Conservation (phyloP, 805 yeast genomes). For the Wickerhamomyces silvicola region DNA sequence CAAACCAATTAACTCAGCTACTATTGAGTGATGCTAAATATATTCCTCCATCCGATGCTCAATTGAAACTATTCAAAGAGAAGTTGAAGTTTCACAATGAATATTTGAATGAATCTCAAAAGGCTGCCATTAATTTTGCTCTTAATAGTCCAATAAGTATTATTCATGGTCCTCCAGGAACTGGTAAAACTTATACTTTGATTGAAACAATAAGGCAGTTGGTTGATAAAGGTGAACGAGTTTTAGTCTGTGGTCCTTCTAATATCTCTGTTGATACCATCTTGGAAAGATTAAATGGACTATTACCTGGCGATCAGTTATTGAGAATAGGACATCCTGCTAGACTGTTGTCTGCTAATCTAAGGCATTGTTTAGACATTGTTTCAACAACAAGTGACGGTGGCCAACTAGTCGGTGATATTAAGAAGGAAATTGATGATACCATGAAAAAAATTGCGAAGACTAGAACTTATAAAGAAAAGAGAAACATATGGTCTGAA, state of each 20-base stretch:
- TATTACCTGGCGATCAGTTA: conserved; percentile 41
- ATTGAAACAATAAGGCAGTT: conserved; percentile 78
- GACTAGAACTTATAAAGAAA: conserved; percentile 55
- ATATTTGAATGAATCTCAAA: conserved; percentile 52
- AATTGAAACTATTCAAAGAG: conserved; percentile 4
- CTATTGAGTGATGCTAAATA: conserved; percentile 40
- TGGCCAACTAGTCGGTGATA: conserved; percentile 58
- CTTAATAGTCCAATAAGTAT: conserved; percentile 51
- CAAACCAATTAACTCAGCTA: conserved; percentile 36
- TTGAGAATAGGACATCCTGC: conserved; percentile 94
- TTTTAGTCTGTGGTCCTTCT: conserved; percentile 90
- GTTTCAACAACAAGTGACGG: conserved; percentile 52
- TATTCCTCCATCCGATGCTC: conserved; percentile 18
- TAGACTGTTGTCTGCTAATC: conserved; percentile 53
- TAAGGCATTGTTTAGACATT: conserved; percentile 71
- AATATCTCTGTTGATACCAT: conserved; percentile 90
- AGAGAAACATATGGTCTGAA: conserved; percentile 61
- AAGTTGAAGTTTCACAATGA: conserved; percentile 33
- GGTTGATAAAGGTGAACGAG: conserved; percentile 44
- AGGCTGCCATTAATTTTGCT: conserved; percentile 63
- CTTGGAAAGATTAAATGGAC: conserved; percentile 58
- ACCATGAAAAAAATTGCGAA: conserved; percentile 53
- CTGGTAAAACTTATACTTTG: conserved; percentile 77
- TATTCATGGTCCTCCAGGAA: conserved; percentile 76
- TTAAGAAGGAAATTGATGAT: conserved; percentile 62